phyloP scores from a whole-genome alignment of 1,284 basidiomycete species.

The Trichosporon sp. region DNA sequence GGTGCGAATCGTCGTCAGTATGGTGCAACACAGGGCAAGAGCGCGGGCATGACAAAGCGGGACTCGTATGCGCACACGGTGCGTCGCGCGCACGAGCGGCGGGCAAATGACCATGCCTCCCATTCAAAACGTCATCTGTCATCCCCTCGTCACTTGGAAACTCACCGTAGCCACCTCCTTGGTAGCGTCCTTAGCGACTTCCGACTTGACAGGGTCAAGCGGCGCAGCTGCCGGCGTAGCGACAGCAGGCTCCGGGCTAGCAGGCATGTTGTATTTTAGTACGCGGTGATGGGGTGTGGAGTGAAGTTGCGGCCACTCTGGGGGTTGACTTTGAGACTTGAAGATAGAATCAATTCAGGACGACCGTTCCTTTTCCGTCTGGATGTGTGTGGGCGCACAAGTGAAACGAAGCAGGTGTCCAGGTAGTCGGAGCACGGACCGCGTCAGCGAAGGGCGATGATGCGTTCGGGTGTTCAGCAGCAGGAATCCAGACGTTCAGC shows the following conservation, averaged over 20 bases:
- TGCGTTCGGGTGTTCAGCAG: conserved; percentile 1
- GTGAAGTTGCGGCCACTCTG: neutral
- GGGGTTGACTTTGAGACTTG: neutral
- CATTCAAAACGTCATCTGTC: conserved; percentile 1
- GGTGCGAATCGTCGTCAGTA: neutral
- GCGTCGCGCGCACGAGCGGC: neutral
- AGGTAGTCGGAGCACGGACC: neutral
- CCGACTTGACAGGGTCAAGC: neutral
- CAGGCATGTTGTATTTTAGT: conserved; percentile 1
- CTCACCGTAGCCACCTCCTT: conserved; percentile 11
- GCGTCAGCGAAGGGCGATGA: neutral
- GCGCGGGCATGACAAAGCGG: neutral
- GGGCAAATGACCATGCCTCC: neutral
- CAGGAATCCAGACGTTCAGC: neutral
- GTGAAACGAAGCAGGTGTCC: neutral
- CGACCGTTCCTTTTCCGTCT: neutral
- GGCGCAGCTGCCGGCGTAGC: conserved; percentile 8
- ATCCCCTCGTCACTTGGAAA: neutral
- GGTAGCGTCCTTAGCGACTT: neutral
- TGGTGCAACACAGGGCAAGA: neutral
- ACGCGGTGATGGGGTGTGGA: neutral
- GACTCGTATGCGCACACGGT: neutral
- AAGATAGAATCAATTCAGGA: conserved; percentile 4
- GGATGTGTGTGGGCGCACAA: conserved; percentile 2
- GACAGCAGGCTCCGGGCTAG: conserved; percentile 9